phyloP scores from a whole-genome alignment of 257 asterid genomes.

The Nicotiana knightiana region DNA sequence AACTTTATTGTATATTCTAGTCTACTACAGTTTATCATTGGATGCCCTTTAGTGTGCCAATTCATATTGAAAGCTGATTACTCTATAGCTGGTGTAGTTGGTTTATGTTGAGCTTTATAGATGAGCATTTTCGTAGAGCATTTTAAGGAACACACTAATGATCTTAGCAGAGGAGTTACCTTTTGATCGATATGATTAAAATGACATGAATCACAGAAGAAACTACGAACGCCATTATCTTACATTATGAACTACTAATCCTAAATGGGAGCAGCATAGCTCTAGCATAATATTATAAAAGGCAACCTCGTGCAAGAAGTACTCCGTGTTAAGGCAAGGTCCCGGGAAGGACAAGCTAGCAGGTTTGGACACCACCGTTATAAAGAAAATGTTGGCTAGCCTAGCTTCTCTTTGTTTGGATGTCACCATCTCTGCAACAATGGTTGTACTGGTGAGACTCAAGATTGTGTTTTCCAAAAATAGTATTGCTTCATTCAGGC shows the following conservation, averaged over 20 bases:
- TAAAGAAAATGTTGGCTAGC: too few species aligned
- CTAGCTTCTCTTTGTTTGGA: too few species aligned
- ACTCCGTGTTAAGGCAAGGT: too few species aligned
- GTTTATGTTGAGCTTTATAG: not conserved
- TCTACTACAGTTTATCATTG: not conserved
- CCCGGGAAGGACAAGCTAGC: too few species aligned
- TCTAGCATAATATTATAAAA: too few species aligned
- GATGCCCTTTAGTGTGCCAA: not conserved
- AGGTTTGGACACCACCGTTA: too few species aligned
- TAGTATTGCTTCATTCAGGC: too few species aligned
- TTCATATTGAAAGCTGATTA: not conserved
- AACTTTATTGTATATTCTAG: not conserved
- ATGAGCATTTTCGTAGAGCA: not conserved
- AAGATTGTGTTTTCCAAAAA: too few species aligned
- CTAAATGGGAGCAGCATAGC: not conserved
- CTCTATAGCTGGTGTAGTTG: not conserved
- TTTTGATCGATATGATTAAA: not conserved
- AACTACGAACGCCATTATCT: not conserved
- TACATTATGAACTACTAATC: not conserved
- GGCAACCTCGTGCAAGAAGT: too few species aligned
- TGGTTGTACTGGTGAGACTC: too few species aligned
- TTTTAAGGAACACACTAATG: not conserved
- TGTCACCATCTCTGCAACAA: too few species aligned
- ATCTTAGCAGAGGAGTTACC: not conserved
- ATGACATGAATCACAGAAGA: not conserved